phyloP scores from a whole-genome alignment of 495 filamentous ascomycete species.

The Tuber borchii region DNA sequence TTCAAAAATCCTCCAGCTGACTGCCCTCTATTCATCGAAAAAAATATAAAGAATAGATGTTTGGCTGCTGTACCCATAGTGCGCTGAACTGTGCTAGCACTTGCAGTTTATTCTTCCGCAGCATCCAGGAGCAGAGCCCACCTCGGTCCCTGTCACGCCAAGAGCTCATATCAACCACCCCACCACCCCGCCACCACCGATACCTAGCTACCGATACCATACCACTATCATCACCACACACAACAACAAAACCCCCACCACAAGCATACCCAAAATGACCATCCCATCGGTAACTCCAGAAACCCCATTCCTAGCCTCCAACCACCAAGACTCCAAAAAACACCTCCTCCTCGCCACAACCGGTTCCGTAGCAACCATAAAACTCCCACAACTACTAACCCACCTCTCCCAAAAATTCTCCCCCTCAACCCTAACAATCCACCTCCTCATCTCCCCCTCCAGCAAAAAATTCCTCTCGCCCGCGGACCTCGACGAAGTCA shows the following conservation, averaged over 20 bases:
- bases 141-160: not conserved
- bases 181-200: not conserved
- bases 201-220: not conserved
- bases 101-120: not conserved
- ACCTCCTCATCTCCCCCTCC: slow-evolving; percentile 66
- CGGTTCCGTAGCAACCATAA: slow-evolving; percentile 82
- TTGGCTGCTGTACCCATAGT: not conserved
- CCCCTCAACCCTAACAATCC: slow-evolving; percentile 57
- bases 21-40: not conserved
- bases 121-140: not conserved
- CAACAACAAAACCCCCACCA: not conserved
- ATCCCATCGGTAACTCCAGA: not conserved
- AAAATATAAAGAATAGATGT: not conserved
- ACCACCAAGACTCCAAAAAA: slow-evolving; percentile 12
- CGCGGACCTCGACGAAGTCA: slow-evolving; percentile 55
- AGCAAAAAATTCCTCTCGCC: slow-evolving; percentile 62
- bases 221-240: no score
- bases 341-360: slow-evolving; percentile 72
- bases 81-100: no score
- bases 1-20: not conserved
- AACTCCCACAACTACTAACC: slow-evolving; percentile 65
- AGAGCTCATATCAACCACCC: not conserved
- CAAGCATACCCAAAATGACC: slow-evolving; percentile 3
- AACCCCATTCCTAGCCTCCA: slow-evolving; percentile 11
- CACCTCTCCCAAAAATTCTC: slow-evolving; percentile 50